A percentile compares a stretch with the other conserved stretches of the same genome.
These are phyloP conservation scores for Penicillium angulare DNA, from an alignment of 495 filamentous ascomycete genomes.

Conservation along the genomic window DNA sequence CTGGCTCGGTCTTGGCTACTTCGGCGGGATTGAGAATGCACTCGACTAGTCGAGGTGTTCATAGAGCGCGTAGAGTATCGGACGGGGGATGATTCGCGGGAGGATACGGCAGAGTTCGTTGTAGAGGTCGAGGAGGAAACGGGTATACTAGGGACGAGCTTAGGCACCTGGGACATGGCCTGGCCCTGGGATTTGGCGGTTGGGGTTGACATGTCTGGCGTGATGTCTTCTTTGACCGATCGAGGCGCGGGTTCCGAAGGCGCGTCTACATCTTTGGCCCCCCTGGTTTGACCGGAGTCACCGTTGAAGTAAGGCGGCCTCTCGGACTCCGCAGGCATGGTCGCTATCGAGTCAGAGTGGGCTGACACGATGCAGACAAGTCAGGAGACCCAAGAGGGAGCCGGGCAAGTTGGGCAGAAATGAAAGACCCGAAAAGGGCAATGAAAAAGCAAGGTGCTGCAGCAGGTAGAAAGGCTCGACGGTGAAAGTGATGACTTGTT, in stretches of 20 bases:
- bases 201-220: constrained; percentile 32
- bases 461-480: constrained; percentile 18
- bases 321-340: constrained; percentile 47
- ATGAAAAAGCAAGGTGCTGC: constrained; percentile 27
- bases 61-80: constrained; percentile 34
- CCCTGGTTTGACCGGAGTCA: constrained; percentile 33
- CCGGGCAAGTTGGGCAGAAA: constrained; percentile 32
- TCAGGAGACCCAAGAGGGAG: constrained; percentile 43
- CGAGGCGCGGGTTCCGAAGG: constrained; percentile 24
- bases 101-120: constrained; percentile 46
- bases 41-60: constrained; percentile 31
- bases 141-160: constrained; percentile 32
- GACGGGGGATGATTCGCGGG: constrained; percentile 50
- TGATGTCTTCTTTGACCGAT: constrained; percentile 33
- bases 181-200: constrained; percentile 30
- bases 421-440: constrained; percentile 19
- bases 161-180: constrained; percentile 38
- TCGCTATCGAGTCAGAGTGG: constrained; percentile 30
- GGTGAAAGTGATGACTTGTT: constrained; percentile 21
- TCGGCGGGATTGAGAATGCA: constrained; percentile 61
- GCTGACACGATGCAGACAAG: constrained; percentile 38
- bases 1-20: constrained; percentile 63
- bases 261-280: constrained; percentile 29
- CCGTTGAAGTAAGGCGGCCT: constrained; percentile 42
- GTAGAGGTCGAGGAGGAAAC: constrained; percentile 36